Base-by-base conservation (phyloP, 2,329 filamentous ascomycete genomes). In the Lomentospora prolificans region DNA sequence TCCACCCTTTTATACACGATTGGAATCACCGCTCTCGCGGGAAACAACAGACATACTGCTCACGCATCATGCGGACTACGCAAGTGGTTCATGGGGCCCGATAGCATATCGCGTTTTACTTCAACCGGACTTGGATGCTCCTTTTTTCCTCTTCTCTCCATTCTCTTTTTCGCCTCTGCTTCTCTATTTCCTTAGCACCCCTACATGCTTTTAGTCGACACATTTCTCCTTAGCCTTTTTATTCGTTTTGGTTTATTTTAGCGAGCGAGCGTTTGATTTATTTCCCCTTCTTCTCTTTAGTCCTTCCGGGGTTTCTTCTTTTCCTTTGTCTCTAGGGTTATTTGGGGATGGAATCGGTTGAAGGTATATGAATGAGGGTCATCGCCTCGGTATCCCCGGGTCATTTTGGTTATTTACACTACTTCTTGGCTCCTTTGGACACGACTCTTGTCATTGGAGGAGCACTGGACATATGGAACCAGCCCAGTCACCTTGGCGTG, bases 201-300 rank as follows among this genome's bases (percentile, higher is more conserved):
- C 27, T 50, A 25, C 19, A 25, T 22, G 46, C 22, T 25, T 50
- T 50, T 50, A 50, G 14, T 50, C 8, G n/a, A 19, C 27, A 22
- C 46, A 12, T 50, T 25, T 12, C 10, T 25, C 27, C 25, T 50
- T 25, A n/a, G n/a, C 10, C 22, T 33, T 51, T 33, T 19, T 33
- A 4, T 51, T 55, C 24, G 50, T 48, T 51, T 24, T 39, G 33
- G 5, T 7, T 54, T 52, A 28, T 50, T 25, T 46, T 27, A 56
- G 53, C 48, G 24, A 58, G 50, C 55, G 55, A 51, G 44, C 51
- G 44, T 51, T 46, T 44, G 52, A 54, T 44, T 54, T 56, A 22
- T 51, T 22, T 51, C 24, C 19, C 7, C 22, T 36, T 22, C 27
- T 41, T 44, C 22, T 17, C 14, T 39, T 24, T 46, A 10, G 9